phyloP scores from a whole-genome alignment of 2,329 filamentous ascomycete genomes.

The Albifimbria verrucaria region DNA sequence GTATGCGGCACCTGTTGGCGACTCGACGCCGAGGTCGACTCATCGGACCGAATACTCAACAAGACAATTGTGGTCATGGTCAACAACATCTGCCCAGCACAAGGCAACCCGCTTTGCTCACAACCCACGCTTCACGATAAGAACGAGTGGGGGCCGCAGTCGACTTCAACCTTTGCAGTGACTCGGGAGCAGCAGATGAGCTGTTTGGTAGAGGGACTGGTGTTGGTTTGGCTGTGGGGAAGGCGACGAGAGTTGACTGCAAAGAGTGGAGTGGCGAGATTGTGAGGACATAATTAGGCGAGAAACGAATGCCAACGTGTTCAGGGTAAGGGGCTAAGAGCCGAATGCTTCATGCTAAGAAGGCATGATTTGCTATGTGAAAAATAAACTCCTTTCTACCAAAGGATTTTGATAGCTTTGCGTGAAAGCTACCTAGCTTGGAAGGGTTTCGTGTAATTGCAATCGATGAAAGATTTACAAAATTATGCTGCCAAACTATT shows the following conservation, averaged over 20 bases:
- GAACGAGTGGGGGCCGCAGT: background rate
- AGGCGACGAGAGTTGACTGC: background rate
- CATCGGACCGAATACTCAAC: background rate
- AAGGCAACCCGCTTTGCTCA: background rate
- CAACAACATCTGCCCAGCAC: background rate
- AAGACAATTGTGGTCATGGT: background rate
- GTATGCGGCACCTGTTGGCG: background rate
- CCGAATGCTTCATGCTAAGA: too few relatives aligned
- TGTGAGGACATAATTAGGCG: too few relatives aligned
- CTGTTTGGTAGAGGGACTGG: background rate
- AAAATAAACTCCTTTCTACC: too few relatives aligned
- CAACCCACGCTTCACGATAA: background rate
- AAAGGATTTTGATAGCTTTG: too few relatives aligned
- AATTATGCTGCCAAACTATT: too few relatives aligned
- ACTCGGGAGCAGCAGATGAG: background rate
- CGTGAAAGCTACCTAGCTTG: too few relatives aligned
- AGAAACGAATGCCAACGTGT: too few relatives aligned
- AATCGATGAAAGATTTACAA: too few relatives aligned
- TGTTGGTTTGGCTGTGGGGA: background rate
- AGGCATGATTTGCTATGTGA: too few relatives aligned
- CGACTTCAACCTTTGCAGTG: background rate
- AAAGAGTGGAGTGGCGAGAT: background rate
- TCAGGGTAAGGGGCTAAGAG: too few relatives aligned
- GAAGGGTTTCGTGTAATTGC: too few relatives aligned
- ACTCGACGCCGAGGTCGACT: background rate